A percentile compares a stretch with the other conserved stretches of the same genome.
Conservation (phyloP, 2,329 filamentous ascomycete species). For the Pseudocercospora vitis region DNA sequence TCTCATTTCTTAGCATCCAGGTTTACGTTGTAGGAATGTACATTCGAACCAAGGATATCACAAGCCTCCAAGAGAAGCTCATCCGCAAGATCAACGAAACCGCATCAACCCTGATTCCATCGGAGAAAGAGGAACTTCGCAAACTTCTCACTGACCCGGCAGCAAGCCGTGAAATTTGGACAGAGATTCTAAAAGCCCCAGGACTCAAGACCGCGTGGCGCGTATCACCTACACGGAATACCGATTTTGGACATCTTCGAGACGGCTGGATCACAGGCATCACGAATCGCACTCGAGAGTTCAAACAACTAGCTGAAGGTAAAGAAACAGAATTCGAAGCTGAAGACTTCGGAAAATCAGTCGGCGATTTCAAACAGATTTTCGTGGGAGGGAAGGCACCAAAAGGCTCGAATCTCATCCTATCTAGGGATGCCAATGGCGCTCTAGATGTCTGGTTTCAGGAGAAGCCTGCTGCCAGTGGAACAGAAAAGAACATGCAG, state of each 20-base stretch:
- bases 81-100: conserved; percentile 72
- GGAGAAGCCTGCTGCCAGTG: conserved; percentile 43
- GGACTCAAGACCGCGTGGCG: conserved; percentile 76
- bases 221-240: conserved; percentile 87
- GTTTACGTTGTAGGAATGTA: conserved; percentile 96
- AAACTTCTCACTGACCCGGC: conserved; percentile 67
- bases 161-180: conserved; percentile 72
- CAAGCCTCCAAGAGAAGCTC: conserved; percentile 73
- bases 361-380: conserved; percentile 76
- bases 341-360: conserved; percentile 71
- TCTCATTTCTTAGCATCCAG: conserved; percentile 85
- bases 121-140: conserved; percentile 74
- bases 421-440: conserved; percentile 67
- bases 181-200: conserved; percentile 63
- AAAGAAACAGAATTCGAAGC: conserved; percentile 59
- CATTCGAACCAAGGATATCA: conserved; percentile 78
- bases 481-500: conserved; percentile 44
- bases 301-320: conserved; percentile 43
- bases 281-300: conserved; percentile 66
- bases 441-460: conserved; percentile 68
- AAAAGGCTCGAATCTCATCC: conserved; percentile 74
- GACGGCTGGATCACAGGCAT: conserved; percentile 90
- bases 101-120: conserved; percentile 79
- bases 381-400: conserved; percentile 77
- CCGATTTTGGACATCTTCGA: conserved; percentile 87